Evolutionary conservation across 768 basidiomycete genomes (phyloP), one percentile per base, ranked within the genome.

Genomic region (Boletus rubescentipes): DNA sequence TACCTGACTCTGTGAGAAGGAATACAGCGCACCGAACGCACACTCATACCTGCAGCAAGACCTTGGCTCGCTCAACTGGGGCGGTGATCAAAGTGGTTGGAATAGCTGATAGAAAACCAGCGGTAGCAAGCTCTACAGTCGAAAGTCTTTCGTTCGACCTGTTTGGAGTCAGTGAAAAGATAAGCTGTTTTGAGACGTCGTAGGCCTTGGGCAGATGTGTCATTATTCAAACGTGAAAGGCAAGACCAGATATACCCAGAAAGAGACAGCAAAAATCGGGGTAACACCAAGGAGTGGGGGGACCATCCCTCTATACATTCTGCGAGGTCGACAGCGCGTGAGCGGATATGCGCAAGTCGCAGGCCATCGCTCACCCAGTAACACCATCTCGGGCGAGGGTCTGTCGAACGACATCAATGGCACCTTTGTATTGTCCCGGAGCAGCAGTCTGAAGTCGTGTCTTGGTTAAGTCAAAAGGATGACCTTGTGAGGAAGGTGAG

Each of bases 381-480:
- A 90, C 61, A 41, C 97, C 97, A 81, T 98, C 97, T 53, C 85
- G 81, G n/a, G 91, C 92, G 47, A 98, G 59, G 0, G 89, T 87
- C 75, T 92, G 90, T 74, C 85, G 89, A 44, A 98, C 93, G 29
- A 96, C 96, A 73, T 99, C 96, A 20, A 98, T 62, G 2, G 92
- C 93, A 39, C 97, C 93, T 37, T 79, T 93, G 74, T 99, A 99
- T 42, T 83, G 79, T 5, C 97, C 95, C 10, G 89, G 83, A 15
- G 83, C 61, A 10, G 97, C 96, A 6, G 97, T 98, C 73, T 99
- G 97, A 56, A 99, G 72, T 40, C 96, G 82, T n/a, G 91, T 93
- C 76, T 95, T 95, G 54, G 92, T 97, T 65, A 98, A 76, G 74
- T 99, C 97, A 69, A 98, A 99, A 9, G 97, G 97, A 67, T 99